A percentile compares a stretch with the other conserved stretches of the same genome.
Conservation (phyloP, 768 basidiomycete genomes). For the Lactifluus hygrophoroides region DNA sequence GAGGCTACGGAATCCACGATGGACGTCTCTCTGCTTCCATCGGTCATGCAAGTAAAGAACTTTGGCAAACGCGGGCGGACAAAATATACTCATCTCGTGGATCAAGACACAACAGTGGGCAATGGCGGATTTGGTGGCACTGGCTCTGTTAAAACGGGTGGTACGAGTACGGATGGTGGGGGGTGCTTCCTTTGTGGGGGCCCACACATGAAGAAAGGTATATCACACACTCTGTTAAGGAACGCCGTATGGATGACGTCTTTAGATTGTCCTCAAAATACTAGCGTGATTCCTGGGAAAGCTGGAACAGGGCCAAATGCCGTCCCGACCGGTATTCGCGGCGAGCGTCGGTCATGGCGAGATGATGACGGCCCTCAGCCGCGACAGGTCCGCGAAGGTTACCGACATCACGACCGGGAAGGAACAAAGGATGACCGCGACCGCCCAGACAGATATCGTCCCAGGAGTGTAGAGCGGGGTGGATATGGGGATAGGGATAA, state of each 20-base stretch:
- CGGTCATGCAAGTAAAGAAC: slow-evolving; percentile 95
- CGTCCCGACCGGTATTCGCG: slow-evolving; percentile 19
- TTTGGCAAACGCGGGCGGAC: slow-evolving; percentile 89
- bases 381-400: slow-evolving; percentile 1
- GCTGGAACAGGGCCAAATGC: slow-evolving; percentile 30
- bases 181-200: slow-evolving; percentile 95
- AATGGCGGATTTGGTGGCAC: slow-evolving; percentile 60
- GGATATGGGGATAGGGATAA: slow-evolving; percentile 14
- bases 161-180: slow-evolving; percentile 43
- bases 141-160: slow-evolving; percentile 46
- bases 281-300: slow-evolving; percentile 23
- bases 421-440: background rate
- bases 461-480: slow-evolving; percentile 17
- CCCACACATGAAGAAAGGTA: slow-evolving; percentile 87
- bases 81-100: slow-evolving; percentile 93
- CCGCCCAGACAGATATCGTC: background rate
- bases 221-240: background rate
- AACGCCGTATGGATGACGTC: background rate
- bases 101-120: slow-evolving; percentile 78
- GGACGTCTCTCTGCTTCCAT: slow-evolving; percentile 81
- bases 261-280: slow-evolving; percentile 32
- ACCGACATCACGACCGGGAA: background rate
- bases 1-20: slow-evolving; percentile 83
- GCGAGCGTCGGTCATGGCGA: slow-evolving; percentile 22
- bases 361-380: slow-evolving; percentile 18